A percentile compares a stretch with the other conserved stretches of the same genome.
phyloP scores from a whole-genome alignment of 805 yeast species.

The Pichia occidentalis region DNA sequence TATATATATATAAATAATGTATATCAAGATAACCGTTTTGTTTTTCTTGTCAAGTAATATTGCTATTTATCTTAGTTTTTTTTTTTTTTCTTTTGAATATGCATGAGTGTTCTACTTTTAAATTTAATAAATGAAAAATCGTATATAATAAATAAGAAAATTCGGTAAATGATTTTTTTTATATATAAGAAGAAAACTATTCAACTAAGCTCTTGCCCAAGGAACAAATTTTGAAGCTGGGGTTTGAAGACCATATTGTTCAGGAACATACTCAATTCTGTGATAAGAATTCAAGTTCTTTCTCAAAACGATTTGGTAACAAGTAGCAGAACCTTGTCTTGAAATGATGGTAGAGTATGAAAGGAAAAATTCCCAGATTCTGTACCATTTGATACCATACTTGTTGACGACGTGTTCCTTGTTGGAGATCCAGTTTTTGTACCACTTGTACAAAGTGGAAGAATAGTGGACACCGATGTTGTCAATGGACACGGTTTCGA shows the following conservation, averaged over 20 bases:
- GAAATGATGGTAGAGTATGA: conserved; percentile 77
- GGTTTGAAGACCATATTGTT: conserved; percentile 64
- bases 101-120: too few species aligned
- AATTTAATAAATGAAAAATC: too few species aligned
- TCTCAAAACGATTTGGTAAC: conserved; percentile 86
- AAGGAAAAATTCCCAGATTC: conserved; percentile 89
- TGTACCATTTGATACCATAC: conserved; percentile 85
- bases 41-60: too few species aligned
- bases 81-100: too few species aligned
- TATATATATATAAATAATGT: too few species aligned
- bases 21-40: too few species aligned
- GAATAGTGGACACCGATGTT: conserved; percentile 92
- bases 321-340: conserved; percentile 90
- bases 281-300: conserved; percentile 82
- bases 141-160: too few species aligned
- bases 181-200: too few species aligned
- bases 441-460: conserved; percentile 90
- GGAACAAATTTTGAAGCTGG: conserved; percentile 49
- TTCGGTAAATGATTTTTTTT: too few species aligned
- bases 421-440: conserved; percentile 87
- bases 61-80: too few species aligned
- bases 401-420: conserved; percentile 66
- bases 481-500: conserved; percentile 77
- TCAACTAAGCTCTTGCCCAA: conserved; percentile 43
- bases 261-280: conserved; percentile 73